Evolutionary conservation across 352 stramenopile species (phyloP), one percentile per base, ranked within the genome.

Genomic region (Phytophthora sojae): DNA sequence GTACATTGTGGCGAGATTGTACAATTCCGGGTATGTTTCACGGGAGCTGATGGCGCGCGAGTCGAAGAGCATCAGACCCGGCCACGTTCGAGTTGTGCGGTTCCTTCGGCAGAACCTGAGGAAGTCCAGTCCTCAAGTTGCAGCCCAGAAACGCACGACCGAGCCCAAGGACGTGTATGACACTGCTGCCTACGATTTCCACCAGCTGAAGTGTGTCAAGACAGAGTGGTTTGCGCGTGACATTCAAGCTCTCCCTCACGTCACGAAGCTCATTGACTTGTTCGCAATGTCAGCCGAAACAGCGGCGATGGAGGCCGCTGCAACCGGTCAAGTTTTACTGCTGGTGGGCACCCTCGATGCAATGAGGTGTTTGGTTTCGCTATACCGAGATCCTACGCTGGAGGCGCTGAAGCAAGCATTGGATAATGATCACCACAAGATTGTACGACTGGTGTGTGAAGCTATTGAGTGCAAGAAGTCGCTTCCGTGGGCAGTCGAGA

Each of bases 181-280:
- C 14, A 26, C 23, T 29, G 26, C 52, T 44, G 17, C 26, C 15
- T 58, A 44, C 14, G 26, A 58, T 25, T 45, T n/a, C 17, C 29
- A 29, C 11, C 52, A 44, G 11, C 17, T 17, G 8, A 58, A 45
- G 11, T n/a, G 8, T n/a, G 15, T 25, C 52, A 30, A 45, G 23
- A 7, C 25, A 6, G 29, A 25, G 6, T 29, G 6, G 17, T 29
- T 58, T 6, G 29, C 52, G 6, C 29, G n/a, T 17, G 29, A 42
- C 19, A 58, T 58, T 7, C 52, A 32, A 58, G 52, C 25, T n/a
- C 52, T 57, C 12, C 19, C 6, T 57, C 52, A 58, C 29, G 52
- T 45, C 29, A 44, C 11, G 14, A 58, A 58, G 29, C 14, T 44
- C 25, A 58, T 58, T n/a, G 52, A 44, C 8, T 58, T 25, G 52